Evolutionary conservation across 2,329 filamentous ascomycete species (phyloP).

Genomic region (Ophidiomyces ophidiicola): DNA sequence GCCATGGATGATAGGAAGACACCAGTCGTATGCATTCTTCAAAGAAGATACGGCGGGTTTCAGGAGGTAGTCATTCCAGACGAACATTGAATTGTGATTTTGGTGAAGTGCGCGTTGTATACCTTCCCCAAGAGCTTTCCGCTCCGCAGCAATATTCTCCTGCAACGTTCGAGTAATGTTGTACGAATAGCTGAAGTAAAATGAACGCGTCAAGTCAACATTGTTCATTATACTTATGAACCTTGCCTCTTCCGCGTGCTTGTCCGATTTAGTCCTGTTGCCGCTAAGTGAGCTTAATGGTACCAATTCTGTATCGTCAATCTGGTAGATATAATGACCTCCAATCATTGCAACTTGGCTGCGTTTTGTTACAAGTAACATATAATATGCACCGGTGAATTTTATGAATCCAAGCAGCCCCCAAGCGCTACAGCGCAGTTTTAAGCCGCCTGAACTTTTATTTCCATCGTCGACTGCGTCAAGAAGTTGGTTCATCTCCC

Average conservation of each 20-base stretch:
- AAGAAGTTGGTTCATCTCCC: conserved; percentile 84
- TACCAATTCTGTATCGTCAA: conserved; percentile 85
- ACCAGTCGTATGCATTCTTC: conserved; percentile 86
- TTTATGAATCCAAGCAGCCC: conserved; percentile 88
- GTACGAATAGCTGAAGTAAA: conserved; percentile 98
- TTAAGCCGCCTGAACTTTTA: conserved; percentile 76
- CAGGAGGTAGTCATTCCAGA: conserved; percentile 90
- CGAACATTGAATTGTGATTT: conserved; percentile 92
- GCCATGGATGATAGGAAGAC: conserved; percentile 85
- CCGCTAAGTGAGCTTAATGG: conserved; percentile 62
- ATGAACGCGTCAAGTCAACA: conserved; percentile 76
- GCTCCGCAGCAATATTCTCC: conserved; percentile 75
- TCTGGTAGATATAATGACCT: conserved; percentile 89
- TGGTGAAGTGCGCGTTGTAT: conserved; percentile 51
- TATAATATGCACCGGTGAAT: conserved; percentile 93
- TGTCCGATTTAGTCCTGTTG: conserved; percentile 61
- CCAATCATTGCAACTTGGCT: conserved; percentile 93
- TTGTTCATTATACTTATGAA: conserved; percentile 84
- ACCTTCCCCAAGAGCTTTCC: conserved; percentile 56
- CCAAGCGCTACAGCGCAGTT: conserved; percentile 82
- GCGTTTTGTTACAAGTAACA: conserved; percentile 91
- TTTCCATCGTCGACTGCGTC: conserved; percentile 94
- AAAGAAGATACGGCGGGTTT: conserved; percentile 58
- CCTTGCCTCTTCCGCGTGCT: conserved; percentile 76
- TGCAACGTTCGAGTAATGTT: conserved; percentile 87